Evolutionary conservation across 768 basidiomycete species (phyloP), one percentile per base, ranked within the genome.

Genomic region (Grammothele lineata): DNA sequence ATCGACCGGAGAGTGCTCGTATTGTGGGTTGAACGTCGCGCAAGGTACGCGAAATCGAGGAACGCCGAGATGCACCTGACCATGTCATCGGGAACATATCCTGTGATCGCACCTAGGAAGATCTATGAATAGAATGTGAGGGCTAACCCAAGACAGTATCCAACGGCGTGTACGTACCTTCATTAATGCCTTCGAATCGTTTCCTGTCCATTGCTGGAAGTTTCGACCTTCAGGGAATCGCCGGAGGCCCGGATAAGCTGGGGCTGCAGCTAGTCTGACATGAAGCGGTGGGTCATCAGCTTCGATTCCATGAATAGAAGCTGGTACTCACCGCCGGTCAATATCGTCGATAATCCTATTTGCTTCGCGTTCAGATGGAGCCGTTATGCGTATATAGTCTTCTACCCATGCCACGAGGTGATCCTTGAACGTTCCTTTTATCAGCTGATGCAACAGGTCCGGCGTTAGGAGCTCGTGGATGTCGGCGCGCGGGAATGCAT

Each of bases 141-240:
- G 30, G 17, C 24, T 59, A 19, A 8, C 33, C 33, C 33, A 18
- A 21, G 10, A 12, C 10, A 61, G 39, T 59, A 58, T 57, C 15
- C 15, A 8, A 32, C 8, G 30, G 30, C 8, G 30, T 32, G 30
- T 8, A 44, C 36, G 19, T 27, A 58, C 58, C 55, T 60, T 62
- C 58, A 62, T 62, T 5, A 62, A 34, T 2, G 54, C 62, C 40
- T 61, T 61, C 1, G 57, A 61, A 34, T 63, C 62, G 24, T 62
- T 50, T 3, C 57, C 60, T 4, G 58, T 62, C 60, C 58, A 62
- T 19, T 62, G 60, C 26, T 57, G 58, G 55, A 60, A 61, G 30
- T 47, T 46, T 9, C 60, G 51, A 1, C 60, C 60, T 34, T 61
- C 41, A 11, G 47, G 56, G 36, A 61, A 59, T 5, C 47, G 43